Percentiles rank a stretch among this genome's conserved stretches.
Conservation (phyloP, 805 yeast species). For the Candida alai region DNA sequence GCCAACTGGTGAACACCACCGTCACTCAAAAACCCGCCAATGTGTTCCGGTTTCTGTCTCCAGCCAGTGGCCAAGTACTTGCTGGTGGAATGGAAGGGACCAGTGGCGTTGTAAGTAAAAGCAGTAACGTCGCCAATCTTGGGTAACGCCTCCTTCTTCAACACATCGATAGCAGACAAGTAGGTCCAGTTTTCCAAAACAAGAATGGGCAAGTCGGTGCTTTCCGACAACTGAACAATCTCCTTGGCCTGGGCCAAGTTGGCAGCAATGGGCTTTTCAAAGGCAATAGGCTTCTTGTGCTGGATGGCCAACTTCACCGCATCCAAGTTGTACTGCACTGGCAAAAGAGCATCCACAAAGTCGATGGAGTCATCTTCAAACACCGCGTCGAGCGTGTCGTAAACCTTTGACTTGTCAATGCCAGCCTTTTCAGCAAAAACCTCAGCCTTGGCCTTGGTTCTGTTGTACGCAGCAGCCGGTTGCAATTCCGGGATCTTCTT, state of each 20-base stretch:
- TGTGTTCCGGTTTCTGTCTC: conserved; percentile 88
- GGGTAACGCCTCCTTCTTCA: conserved; percentile 53
- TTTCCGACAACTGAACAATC: conserved; percentile 63
- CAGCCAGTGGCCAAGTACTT: conserved; percentile 70
- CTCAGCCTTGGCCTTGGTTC: conserved; percentile 82
- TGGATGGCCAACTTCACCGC: conserved; percentile 68
- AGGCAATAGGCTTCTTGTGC: conserved; percentile 69
- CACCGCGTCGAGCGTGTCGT: conserved; percentile 59
- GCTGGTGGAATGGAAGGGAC: conserved; percentile 58
- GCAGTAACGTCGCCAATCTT: conserved; percentile 71
- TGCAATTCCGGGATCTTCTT: conserved; percentile 48
- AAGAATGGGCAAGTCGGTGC: conserved; percentile 63
- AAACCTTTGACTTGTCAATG: conserved; percentile 47
- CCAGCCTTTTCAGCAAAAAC: conserved; percentile 65
- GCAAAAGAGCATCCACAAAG: conserved; percentile 79
- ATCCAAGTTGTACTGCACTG: conserved; percentile 75
- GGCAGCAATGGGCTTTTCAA: conserved; percentile 95
- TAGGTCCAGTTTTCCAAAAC: conserved; percentile 87
- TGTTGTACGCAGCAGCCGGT: conserved; percentile 72
- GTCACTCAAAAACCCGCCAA: conserved; percentile 89
- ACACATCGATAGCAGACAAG: conserved; percentile 51
- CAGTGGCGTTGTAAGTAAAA: conserved; percentile 71
- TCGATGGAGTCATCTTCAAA: conserved; percentile 66
- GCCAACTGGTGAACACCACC: conserved; percentile 98
- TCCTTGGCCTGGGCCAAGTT: conserved; percentile 74